Conservation (phyloP, 371 early-diverging fungal species). For the Funneliformis caledonium region DNA sequence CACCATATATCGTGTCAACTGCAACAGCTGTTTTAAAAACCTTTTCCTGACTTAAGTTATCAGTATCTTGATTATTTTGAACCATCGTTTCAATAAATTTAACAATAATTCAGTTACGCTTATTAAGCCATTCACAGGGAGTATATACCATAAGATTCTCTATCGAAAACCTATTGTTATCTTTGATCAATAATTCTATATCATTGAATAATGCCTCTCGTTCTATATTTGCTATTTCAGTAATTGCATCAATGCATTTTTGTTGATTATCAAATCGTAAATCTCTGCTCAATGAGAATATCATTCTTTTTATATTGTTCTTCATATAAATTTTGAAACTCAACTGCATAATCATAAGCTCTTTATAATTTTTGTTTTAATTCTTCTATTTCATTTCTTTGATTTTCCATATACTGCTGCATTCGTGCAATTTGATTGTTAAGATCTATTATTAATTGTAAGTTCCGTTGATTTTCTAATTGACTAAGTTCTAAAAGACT, state of each 20-base stretch:
- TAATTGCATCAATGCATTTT: neutral
- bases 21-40: conserved; percentile 14
- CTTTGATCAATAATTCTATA: conserved; percentile 23
- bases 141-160: conserved; percentile 27
- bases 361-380: conserved; percentile 10
- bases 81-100: conserved; percentile 18
- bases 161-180: conserved; percentile 25
- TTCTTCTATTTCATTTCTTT: conserved; percentile 24
- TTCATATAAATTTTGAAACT: conserved; percentile 25
- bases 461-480: conserved; percentile 15
- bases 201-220: neutral
- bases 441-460: neutral
- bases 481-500: neutral
- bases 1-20: conserved; percentile 18
- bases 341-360: neutral
- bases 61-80: conserved; percentile 12
- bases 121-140: conserved; percentile 13
- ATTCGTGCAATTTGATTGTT: conserved; percentile 30
- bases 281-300: conserved; percentile 6
- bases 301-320: conserved; percentile 20
- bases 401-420: neutral
- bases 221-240: conserved; percentile 10
- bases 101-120: conserved; percentile 11
- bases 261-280: conserved; percentile 3
- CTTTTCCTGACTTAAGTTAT: neutral